Conservation (phyloP, 148 eudicot species). For the Euryodendron excelsum region DNA sequence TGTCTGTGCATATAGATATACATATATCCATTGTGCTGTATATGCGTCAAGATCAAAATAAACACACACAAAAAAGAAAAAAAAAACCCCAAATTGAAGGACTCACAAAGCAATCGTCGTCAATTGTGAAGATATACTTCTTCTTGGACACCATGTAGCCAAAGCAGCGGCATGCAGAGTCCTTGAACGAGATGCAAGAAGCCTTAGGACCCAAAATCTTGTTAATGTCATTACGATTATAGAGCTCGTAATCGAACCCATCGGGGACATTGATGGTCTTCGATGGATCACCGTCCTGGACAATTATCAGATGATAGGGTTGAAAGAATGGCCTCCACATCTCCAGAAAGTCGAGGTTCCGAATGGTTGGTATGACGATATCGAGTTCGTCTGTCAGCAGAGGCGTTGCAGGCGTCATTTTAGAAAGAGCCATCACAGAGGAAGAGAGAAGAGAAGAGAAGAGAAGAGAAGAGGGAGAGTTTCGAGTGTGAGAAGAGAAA, state of each 20-base stretch:
- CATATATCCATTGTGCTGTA: neutral
- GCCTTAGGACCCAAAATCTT: slow-evolving; percentile 56
- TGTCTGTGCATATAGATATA: no score
- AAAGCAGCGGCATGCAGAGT: slow-evolving; percentile 66
- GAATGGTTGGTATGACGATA: slow-evolving; percentile 57
- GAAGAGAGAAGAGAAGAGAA: neutral
- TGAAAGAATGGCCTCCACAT: slow-evolving; percentile 66
- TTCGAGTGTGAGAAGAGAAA: neutral
- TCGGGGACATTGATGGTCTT: slow-evolving; percentile 55
- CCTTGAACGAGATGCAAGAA: slow-evolving; percentile 62
- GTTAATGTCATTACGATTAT: slow-evolving; percentile 57
- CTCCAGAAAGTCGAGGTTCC: slow-evolving; percentile 61
- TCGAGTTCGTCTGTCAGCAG: slow-evolving; percentile 55
- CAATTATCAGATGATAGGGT: slow-evolving; percentile 59
- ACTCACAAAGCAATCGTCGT: slow-evolving; percentile 68
- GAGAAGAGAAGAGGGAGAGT: neutral
- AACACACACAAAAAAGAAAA: neutral
- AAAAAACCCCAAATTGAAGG: neutral
- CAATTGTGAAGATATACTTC: slow-evolving; percentile 66
- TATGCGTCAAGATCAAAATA: neutral
- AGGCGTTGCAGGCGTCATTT: slow-evolving; percentile 31
- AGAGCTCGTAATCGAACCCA: slow-evolving; percentile 59
- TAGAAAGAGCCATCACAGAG: neutral
- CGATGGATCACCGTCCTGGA: slow-evolving; percentile 60
- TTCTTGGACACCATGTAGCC: slow-evolving; percentile 70